A percentile compares a stretch with the other conserved stretches of the same genome.
Evolutionary conservation across 1,284 basidiomycete species (phyloP).

Genomic region (Apiotrichum mycotoxinovorans): DNA sequence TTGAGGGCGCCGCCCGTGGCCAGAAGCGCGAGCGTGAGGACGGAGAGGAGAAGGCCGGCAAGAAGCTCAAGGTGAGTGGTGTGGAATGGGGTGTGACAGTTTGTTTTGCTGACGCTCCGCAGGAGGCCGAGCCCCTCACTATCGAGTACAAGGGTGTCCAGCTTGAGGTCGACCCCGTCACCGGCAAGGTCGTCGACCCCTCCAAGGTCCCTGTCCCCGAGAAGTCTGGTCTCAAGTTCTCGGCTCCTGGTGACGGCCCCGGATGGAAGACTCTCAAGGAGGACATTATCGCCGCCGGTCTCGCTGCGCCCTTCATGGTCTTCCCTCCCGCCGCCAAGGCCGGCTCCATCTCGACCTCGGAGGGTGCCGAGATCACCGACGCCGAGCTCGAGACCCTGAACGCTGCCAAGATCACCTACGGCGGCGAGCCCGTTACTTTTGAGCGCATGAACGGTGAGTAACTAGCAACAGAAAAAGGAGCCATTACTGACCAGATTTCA

Average conservation of each 20-base stretch:
- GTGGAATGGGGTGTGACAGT: background rate
- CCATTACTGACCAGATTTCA: conserved; percentile 11
- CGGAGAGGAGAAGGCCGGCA: conserved; percentile 45
- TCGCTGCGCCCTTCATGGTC: conserved; percentile 39
- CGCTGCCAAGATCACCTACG: conserved; percentile 48
- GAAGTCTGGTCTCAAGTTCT: conserved; percentile 47
- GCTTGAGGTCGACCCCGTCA: conserved; percentile 63
- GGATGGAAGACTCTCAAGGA: conserved; percentile 55
- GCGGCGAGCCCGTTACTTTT: conserved; percentile 44
- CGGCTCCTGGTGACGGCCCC: conserved; percentile 42
- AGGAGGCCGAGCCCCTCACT: conserved; percentile 48
- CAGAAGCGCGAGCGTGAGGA: conserved; percentile 45
- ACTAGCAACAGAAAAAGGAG: conserved; percentile 2
- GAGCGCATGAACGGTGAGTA: conserved; percentile 34
- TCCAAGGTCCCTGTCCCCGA: conserved; percentile 49
- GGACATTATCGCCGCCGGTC: conserved; percentile 33
- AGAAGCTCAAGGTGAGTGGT: conserved; percentile 49
- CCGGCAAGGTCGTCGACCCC: conserved; percentile 52
- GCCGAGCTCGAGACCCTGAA: conserved; percentile 52
- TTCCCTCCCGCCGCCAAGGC: conserved; percentile 47
- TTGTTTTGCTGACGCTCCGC: conserved; percentile 27
- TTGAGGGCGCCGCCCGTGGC: conserved; percentile 2
- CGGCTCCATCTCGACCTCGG: conserved; percentile 51
- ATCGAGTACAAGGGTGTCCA: conserved; percentile 63
- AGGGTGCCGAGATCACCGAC: conserved; percentile 49